Evolutionary conservation across 495 filamentous ascomycete genomes (phyloP).

Genomic region (Pseudomonodictys pantanalensis): DNA sequence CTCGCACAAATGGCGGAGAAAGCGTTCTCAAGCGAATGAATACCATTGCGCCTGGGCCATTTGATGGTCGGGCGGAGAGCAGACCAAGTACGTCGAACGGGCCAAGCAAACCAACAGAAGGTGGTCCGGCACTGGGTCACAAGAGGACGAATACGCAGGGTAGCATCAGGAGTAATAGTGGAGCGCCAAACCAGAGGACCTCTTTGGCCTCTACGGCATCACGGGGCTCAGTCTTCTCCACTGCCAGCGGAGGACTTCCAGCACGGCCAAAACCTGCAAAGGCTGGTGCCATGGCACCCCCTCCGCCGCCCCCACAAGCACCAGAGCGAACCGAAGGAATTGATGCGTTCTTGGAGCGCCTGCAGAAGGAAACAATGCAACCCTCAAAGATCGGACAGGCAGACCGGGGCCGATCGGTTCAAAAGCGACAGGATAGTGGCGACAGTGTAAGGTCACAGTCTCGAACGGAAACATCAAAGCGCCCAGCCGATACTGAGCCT

Average conservation of each 20-base stretch:
- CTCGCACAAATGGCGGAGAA: constrained; percentile 40
- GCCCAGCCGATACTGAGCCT: constrained; percentile 3
- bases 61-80: constrained; percentile 46
- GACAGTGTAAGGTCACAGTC: constrained; percentile 10
- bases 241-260: constrained; percentile 11
- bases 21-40: constrained; percentile 60
- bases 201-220: constrained; percentile 29
- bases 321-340: constrained; percentile 33
- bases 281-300: neutral
- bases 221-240: constrained; percentile 22
- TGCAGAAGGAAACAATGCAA: constrained; percentile 29
- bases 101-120: constrained; percentile 5
- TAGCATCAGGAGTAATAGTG: constrained; percentile 30
- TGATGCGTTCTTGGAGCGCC: constrained; percentile 34
- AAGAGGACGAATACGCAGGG: constrained; percentile 36
- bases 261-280: constrained; percentile 15
- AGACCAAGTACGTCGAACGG: constrained; percentile 20
- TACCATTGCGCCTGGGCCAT: constrained; percentile 64
- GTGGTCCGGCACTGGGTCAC: constrained; percentile 41
- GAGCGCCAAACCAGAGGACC: constrained; percentile 14
- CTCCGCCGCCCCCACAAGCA: constrained; percentile 15
- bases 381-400: constrained; percentile 13
- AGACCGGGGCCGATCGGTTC: constrained; percentile 32
- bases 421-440: constrained; percentile 31
- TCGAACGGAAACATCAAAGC: constrained; percentile 15